Base-by-base conservation (phyloP, 257 asterid genomes). In the Solanum rostratum region DNA sequence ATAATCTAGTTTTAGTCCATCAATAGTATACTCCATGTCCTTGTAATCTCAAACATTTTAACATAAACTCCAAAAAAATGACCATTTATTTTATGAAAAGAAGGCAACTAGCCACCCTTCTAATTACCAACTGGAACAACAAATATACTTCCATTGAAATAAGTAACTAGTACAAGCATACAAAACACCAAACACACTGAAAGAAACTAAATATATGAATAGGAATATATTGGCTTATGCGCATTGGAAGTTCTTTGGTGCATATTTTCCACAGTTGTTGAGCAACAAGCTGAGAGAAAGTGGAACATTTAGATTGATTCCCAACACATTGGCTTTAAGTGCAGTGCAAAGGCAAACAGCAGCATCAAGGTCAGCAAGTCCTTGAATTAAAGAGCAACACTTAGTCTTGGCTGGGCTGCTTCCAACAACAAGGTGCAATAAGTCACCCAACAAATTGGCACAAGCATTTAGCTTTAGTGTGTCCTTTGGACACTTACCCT, bases 311-410 rank as follows among this genome's bases (percentile, higher is more conserved):
- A 87, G 80, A 5, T 83, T 83, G 43, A 87, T 79, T 18, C 88
- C 88, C 85, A 79, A 60, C 2, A 83, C 30, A 30, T 88, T 68
- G 6, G 86, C 88, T 14, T 81, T 85, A 4, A 85, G 33, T 11
- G 81, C 90, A 50, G 90, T 85, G 82, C 90, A 88, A 79, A 88
- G 90, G 52, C 88, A 87, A 60, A 55, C 82, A 5, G 90, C 90
- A 13, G 90, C 90, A 6, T 85, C 88, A 50, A 85, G 81, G 0
- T 87, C 88, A 16, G 15, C 85, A 3, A 87, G 76, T 24, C 83
- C 85, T 12, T 33, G 14, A 10, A 87, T 57, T 39, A 87, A 12
- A 18, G 70, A 69, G 49, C 88, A 87, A 30, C 88, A 85, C 24
- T 70, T 24, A 83, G 55, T 63, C 11, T 76, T 43, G 10, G 62